Conservation (phyloP, 305 asterid genomes). For the Fraxinus paxiana region DNA sequence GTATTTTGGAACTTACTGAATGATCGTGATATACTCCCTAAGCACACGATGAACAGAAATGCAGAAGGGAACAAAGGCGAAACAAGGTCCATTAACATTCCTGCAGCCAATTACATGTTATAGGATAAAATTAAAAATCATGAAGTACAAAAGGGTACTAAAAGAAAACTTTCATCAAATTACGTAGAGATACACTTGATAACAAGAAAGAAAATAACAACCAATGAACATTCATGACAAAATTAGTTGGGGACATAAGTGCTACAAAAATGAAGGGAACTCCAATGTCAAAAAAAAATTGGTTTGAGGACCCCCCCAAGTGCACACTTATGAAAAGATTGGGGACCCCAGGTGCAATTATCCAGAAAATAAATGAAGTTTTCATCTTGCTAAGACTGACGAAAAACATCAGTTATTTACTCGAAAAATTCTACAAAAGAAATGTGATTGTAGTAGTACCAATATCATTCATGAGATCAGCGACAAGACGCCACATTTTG, state of each 20-base stretch:
- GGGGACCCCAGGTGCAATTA: not conserved
- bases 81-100: constrained; percentile 97
- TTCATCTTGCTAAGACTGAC: not conserved
- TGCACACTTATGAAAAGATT: not conserved
- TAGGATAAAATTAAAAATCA: constrained; percentile 6
- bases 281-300: not conserved
- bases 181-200: not conserved
- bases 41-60: constrained; percentile 72
- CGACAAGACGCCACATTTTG: constrained; percentile 98
- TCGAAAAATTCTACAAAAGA: not conserved
- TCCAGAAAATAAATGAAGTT: not conserved
- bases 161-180: not conserved
- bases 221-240: not conserved
- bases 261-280: not conserved
- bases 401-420: not conserved
- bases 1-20: constrained; percentile 66
- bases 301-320: not conserved
- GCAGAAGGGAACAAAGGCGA: constrained; percentile 92
- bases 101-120: constrained; percentile 43
- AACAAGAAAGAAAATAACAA: not conserved
- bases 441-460: constrained; percentile 39
- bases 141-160: not conserved
- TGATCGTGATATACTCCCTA: constrained; percentile 94
- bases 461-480: constrained; percentile 97
- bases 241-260: not conserved